A percentile compares a stretch with the other conserved stretches of the same genome.
Conservation (phyloP, 129 eudicot species). For the Chrysanthemum makinoi region DNA sequence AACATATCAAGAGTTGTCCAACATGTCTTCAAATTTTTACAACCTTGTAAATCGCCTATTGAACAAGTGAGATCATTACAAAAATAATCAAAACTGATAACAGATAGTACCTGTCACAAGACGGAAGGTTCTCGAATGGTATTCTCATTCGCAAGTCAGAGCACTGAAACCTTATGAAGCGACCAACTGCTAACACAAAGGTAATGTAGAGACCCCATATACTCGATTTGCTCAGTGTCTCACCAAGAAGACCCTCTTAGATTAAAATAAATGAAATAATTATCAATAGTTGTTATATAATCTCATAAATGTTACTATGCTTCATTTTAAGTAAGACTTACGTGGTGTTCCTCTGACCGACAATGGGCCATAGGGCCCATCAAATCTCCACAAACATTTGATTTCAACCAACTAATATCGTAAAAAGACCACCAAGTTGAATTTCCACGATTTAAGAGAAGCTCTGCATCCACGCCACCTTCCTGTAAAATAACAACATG, state of each 20-base stretch:
- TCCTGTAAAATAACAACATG: constrained; percentile 38
- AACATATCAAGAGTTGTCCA: background rate
- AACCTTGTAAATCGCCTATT: too few relatives aligned
- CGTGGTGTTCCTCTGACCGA: constrained; percentile 98
- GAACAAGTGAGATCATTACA: too few relatives aligned
- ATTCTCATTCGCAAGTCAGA: constrained; percentile 96
- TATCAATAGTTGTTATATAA: constrained; percentile 15
- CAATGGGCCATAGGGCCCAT: constrained; percentile 86
- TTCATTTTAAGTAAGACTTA: constrained; percentile 37
- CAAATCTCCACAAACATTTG: constrained; percentile 63
- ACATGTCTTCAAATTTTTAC: too few relatives aligned
- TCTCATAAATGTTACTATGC: constrained; percentile 12
- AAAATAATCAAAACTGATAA: background rate
- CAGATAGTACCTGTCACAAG: constrained; percentile 77
- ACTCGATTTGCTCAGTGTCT: constrained; percentile 97
- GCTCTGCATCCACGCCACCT: constrained; percentile 67
- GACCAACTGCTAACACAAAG: constrained; percentile 97
- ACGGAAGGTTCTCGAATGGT: constrained; percentile 95
- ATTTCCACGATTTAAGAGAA: constrained; percentile 59
- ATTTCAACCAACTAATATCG: constrained; percentile 52
- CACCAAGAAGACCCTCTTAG: constrained; percentile 96
- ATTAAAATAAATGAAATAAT: constrained; percentile 16
- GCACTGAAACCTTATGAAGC: constrained; percentile 96
- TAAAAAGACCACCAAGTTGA: constrained; percentile 92
- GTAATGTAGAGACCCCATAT: constrained; percentile 99